Evolutionary conservation across 495 filamentous ascomycete genomes (phyloP), one percentile per base, ranked within the genome.

Genomic region (Daldinia concentrica): DNA sequence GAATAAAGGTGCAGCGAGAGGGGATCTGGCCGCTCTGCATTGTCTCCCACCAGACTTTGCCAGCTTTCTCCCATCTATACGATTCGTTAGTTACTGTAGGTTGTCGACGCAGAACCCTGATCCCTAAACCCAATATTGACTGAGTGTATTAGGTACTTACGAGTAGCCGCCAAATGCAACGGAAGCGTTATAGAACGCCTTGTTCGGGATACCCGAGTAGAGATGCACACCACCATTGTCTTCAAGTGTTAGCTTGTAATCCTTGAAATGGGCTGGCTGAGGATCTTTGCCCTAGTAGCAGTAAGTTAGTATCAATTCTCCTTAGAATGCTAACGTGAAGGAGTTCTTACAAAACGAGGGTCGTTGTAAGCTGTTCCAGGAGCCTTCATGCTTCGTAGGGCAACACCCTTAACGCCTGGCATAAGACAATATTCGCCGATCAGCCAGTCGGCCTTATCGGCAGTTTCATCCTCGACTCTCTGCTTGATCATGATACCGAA

Each of bases 401-500:
- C 84, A 12, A 79, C 74, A 17, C 81, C 84, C 66, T 82, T 84
- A 29, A 83, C 73, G 19, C 75, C 80, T 6, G 80, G 77, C 59
- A 80, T 66, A 24, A 86, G 79, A 34, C 82, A 79, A 41, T 79
- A 76, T 65, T 86, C 79, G n/a, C 85, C 85, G 61, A 86, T 81
- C 9, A 86, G 70, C 85, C 85, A 87, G 74, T 86, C 81, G 12
- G 84, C 80, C 27, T 81, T 76, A 17, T 77, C 75, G 11, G 81
- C 78, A 9, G 72, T 82, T 74, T 83, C 80, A 39, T 82, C 62
- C 65, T 81, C 71, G 19, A 79, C 71, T 69, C 74, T 78, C 77
- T 87, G 86, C 79, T 85, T 82, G 69, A 85, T 75, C 84, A 88
- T 86, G 69, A 80, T 79, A 62, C 80, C 85, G 65, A 87, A 87